phyloP scores from a whole-genome alignment of 164 flowering plant genomes.

The Brasenia schreberi region DNA sequence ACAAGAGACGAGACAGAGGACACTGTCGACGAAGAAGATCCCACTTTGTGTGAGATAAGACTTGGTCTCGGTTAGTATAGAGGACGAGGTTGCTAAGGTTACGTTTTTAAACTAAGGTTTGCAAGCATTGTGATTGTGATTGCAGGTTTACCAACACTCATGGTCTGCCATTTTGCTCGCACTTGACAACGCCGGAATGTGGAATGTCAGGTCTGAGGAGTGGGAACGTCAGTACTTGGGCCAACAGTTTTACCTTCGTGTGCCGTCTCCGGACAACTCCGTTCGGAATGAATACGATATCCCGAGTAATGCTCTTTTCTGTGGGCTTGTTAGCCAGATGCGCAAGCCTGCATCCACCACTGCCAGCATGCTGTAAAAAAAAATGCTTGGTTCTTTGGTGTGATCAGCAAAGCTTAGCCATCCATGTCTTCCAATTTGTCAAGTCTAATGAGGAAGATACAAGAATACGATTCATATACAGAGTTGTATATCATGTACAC shows the following conservation, averaged over 20 bases:
- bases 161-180: conserved; percentile 2
- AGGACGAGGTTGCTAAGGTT: neutral
- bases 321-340: neutral
- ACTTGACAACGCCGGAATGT: conserved; percentile 1
- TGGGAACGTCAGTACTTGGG: conserved; percentile 3
- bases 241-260: conserved; percentile 1
- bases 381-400: neutral
- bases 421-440: neutral
- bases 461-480: neutral
- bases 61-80: neutral
- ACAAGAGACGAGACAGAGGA: too few species aligned
- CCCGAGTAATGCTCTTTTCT: neutral
- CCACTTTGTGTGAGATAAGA: too few species aligned
- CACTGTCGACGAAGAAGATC: too few species aligned
- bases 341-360: neutral
- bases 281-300: neutral
- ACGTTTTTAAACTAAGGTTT: neutral
- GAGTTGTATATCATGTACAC: neutral
- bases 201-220: neutral
- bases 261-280: neutral
- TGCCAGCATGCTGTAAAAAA: neutral
- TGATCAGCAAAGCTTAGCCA: neutral
- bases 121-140: neutral
- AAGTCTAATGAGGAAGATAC: neutral
- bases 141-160: neutral